Conservation (phyloP, 768 basidiomycete genomes). For the Sistotremastrum niveocremeum region DNA sequence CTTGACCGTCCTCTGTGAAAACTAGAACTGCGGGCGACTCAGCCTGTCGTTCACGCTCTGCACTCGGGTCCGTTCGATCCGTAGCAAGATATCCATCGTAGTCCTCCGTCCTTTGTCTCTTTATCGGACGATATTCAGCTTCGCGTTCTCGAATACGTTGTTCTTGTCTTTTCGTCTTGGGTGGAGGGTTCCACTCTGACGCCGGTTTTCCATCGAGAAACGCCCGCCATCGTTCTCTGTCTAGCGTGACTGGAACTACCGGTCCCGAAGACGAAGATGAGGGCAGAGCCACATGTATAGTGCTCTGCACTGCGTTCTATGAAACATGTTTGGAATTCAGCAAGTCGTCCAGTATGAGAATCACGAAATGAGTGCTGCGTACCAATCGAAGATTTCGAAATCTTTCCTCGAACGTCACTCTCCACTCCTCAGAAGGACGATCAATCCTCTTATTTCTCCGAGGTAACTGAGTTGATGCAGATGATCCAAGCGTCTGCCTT, state of each 20-base stretch:
- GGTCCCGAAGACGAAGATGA: conserved; percentile 10
- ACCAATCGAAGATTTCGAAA: conserved; percentile 61
- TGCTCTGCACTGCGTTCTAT: conserved; percentile 57
- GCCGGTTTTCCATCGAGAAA: conserved; percentile 59
- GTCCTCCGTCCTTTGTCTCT: conserved; percentile 2
- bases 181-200: conserved; percentile 49
- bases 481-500: not conserved
- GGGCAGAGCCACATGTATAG: conserved; percentile 30
- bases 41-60: conserved; percentile 13
- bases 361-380: conserved; percentile 6
- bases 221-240: conserved; percentile 71
- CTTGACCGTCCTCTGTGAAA: not conserved
- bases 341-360: not conserved
- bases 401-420: conserved; percentile 35
- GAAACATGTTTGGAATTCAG: conserved; percentile 5
- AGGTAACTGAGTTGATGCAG: conserved; percentile 11
- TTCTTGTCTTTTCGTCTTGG: conserved; percentile 19
- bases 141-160: conserved; percentile 6
- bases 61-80: conserved; percentile 1
- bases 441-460: conserved; percentile 14
- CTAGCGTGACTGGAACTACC: conserved; percentile 55
- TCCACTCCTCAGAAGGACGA: conserved; percentile 57
- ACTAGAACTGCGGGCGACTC: conserved; percentile 21
- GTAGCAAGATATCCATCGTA: not conserved
- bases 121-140: conserved; percentile 26